Conservation (phyloP, 164 flowering plant genomes). For the Stephania yunnanensis region DNA sequence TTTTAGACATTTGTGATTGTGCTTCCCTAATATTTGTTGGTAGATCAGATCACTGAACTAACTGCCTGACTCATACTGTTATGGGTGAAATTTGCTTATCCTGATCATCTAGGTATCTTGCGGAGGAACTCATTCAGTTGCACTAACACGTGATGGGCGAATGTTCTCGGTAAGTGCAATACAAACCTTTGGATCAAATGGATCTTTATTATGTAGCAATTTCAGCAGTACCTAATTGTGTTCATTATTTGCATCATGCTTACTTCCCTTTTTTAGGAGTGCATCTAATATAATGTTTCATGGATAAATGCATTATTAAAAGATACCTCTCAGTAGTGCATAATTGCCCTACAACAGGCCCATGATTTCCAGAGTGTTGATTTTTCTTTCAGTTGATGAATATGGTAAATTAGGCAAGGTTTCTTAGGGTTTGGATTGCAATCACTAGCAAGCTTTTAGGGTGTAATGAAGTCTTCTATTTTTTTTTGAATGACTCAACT, state of each 20-base stretch:
- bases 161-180: constrained; percentile 74
- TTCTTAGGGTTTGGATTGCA: too few species aligned
- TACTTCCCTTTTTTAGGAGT: not conserved
- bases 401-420: too few species aligned
- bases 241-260: not conserved
- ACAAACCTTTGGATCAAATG: not conserved
- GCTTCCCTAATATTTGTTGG: not conserved
- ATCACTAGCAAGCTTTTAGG: too few species aligned
- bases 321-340: not conserved
- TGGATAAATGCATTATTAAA: not conserved
- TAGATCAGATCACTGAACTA: not conserved
- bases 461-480: too few species aligned
- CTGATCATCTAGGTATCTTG: constrained; percentile 60
- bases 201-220: not conserved
- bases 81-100: not conserved
- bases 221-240: not conserved
- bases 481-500: too few species aligned
- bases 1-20: not conserved
- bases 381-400: too few species aligned
- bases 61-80: not conserved
- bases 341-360: not conserved
- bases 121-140: constrained; percentile 99
- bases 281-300: not conserved
- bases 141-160: constrained; percentile 82
- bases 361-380: too few species aligned